Evolutionary conservation across 1,139 yeast genomes (phyloP), one percentile per base, ranked within the genome.

Genomic region (Entelexis paramagnoliae): DNA sequence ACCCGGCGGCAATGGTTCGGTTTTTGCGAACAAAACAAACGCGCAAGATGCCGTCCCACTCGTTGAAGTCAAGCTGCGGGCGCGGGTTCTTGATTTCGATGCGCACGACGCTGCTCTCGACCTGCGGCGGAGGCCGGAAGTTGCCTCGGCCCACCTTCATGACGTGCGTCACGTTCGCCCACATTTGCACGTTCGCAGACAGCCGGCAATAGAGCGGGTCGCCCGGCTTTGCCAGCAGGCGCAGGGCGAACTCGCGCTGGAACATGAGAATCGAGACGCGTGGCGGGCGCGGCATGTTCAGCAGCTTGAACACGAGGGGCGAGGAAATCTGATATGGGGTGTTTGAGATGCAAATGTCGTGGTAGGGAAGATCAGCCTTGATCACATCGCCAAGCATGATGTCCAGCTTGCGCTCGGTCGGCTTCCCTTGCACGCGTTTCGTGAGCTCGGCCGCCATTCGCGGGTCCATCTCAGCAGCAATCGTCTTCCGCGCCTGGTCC

Each of bases 361-460:
- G 89, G 66, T 88, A 88, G 4, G 98, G 98, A 53, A 93, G 72
- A 49, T 91, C 97, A 1, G 95, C 81, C 70, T 91, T 91, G 79
- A 93, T 91, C 67, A 89, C 89, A 69, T 91, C 99, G 22, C 98
- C 98, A 54, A 93, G 74, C 64, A 91, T 70, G 54, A 91, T 87
- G 59, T 91, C 98, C 53, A 91, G 73, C 66, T 88, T 87, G 69
- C 86, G 87, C 67, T 89, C 94, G 54, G 78, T 83, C 2, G 96
- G 93, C 30, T 94, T 89, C 14, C 97, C 97, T 64, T 88, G 96
- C 26, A 93, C 97, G 73, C 99, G 83, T 67, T 91, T 91, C 20
- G 97, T 87, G 63, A 91, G 75, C 68, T 91, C 99, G 0, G 97
- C 97, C 4, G 97, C 98, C 99, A 91, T 91, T 71, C 97, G 76